A percentile compares a stretch with the other conserved stretches of the same genome.
phyloP scores from a whole-genome alignment of 2,329 filamentous ascomycete species.

The Cytospora schulzeri region DNA sequence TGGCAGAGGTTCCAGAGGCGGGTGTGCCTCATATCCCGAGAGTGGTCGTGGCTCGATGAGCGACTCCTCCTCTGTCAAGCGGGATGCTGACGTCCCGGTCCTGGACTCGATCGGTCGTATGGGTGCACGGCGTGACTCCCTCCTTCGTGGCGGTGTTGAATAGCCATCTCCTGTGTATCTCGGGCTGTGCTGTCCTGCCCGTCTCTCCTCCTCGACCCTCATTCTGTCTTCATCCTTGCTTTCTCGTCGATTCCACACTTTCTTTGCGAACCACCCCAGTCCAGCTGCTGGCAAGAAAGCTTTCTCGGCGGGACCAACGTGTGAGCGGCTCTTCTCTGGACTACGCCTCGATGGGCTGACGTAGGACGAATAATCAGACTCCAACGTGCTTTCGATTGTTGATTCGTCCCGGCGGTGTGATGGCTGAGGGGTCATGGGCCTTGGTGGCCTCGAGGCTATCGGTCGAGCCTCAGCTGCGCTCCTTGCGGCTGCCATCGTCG shows the following conservation, averaged over 20 bases:
- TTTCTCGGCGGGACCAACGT: conserved; percentile 54
- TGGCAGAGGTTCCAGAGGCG: conserved; percentile 32
- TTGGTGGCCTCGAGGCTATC: conserved; percentile 34
- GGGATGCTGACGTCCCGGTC: conserved; percentile 31
- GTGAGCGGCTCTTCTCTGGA: conserved; percentile 40
- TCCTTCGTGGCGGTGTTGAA: conserved; percentile 48
- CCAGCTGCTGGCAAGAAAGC: conserved; percentile 64
- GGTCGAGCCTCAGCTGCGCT: conserved; percentile 48
- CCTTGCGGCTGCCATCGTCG: conserved; percentile 47
- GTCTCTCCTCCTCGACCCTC: conserved; percentile 52
- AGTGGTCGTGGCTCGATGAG: conserved; percentile 29
- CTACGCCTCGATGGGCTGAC: conserved; percentile 64
- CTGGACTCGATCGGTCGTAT: conserved; percentile 19
- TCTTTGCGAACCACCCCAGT: conserved; percentile 68
- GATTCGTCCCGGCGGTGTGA: conserved; percentile 49
- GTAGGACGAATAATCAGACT: conserved; percentile 63
- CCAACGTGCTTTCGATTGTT: conserved; percentile 48
- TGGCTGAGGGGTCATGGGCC: conserved; percentile 50
- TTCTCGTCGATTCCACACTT: conserved; percentile 61
- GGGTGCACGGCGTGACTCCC: conserved; percentile 36
- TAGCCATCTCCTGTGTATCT: conserved; percentile 71
- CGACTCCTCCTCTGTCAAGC: conserved; percentile 32
- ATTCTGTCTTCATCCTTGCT: conserved; percentile 54
- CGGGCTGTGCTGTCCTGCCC: conserved; percentile 63
- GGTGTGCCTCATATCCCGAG: conserved; percentile 26